A percentile compares a stretch with the other conserved stretches of the same genome.
phyloP scores from a whole-genome alignment of 306 rosid species.

The Begonia peltatifolia region DNA sequence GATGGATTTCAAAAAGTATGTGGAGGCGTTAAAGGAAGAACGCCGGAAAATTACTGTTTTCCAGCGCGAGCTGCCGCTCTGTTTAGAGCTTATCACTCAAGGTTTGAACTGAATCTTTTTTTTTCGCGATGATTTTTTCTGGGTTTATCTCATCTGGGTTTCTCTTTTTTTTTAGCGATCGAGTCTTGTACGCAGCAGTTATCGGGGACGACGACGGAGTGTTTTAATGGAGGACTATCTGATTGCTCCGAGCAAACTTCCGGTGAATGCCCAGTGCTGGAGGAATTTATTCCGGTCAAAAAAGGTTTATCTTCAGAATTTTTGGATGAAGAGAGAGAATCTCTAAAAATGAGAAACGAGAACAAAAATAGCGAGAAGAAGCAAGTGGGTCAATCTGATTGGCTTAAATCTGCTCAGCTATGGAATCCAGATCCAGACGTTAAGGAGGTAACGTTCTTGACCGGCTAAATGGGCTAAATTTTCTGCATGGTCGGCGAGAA shows the following conservation, averaged over 20 bases:
- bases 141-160: neutral
- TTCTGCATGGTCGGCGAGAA: neutral
- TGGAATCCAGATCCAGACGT: constrained; percentile 52
- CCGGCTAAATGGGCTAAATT: constrained; percentile 27
- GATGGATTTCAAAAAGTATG: constrained; percentile 39
- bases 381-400: constrained; percentile 60
- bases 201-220: constrained; percentile 48
- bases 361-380: constrained; percentile 19
- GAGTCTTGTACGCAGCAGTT: constrained; percentile 47
- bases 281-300: constrained; percentile 72
- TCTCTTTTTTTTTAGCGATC: constrained; percentile 31
- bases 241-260: constrained; percentile 79
- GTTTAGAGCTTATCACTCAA: constrained; percentile 64
- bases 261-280: constrained; percentile 41
- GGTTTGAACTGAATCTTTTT: constrained; percentile 22
- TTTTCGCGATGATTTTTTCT: constrained; percentile 1
- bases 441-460: constrained; percentile 37
- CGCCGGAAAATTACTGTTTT: constrained; percentile 57
- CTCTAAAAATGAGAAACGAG: constrained; percentile 11
- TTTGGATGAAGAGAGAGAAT: constrained; percentile 28
- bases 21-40: constrained; percentile 53
- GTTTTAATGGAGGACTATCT: constrained; percentile 47
- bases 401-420: constrained; percentile 88
- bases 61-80: constrained; percentile 64
- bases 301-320: constrained; percentile 26